phyloP scores from a whole-genome alignment of 2,329 filamentous ascomycete species.

The Thielaviopsis ethacetica region DNA sequence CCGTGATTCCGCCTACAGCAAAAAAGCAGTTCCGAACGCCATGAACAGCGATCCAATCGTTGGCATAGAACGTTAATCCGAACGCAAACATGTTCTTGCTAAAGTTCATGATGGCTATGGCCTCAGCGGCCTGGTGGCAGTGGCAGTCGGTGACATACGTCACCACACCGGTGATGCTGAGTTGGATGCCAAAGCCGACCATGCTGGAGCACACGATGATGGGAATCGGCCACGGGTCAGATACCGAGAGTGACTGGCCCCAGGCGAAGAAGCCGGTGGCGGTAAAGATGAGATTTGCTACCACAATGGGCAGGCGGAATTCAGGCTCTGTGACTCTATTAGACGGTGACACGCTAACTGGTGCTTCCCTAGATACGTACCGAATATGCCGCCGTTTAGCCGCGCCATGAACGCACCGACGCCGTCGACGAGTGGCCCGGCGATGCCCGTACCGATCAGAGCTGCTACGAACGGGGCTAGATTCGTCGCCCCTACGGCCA shows the following conservation, averaged over 20 bases:
- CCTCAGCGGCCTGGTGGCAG: conserved; percentile 22
- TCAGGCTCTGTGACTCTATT: conserved; percentile 18
- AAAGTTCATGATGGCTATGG: conserved; percentile 24
- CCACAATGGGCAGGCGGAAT: conserved; percentile 23
- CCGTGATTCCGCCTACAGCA: conserved; percentile 12
- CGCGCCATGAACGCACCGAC: conserved; percentile 19
- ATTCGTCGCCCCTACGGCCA: conserved; percentile 17
- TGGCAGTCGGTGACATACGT: conserved; percentile 25
- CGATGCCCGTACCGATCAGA: conserved; percentile 18
- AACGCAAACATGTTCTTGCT: conserved; percentile 24
- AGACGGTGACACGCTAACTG: not conserved
- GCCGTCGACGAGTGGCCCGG: conserved; percentile 21
- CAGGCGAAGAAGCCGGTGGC: conserved; percentile 22
- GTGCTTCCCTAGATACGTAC: conserved; percentile 5
- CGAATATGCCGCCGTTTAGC: conserved; percentile 22
- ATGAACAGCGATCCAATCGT: conserved; percentile 23
- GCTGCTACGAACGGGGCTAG: conserved; percentile 10
- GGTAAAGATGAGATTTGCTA: conserved; percentile 20
- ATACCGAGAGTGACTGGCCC: conserved; percentile 15
- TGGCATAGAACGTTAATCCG: conserved; percentile 23
- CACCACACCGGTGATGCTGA: conserved; percentile 22
- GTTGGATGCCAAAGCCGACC: conserved; percentile 21
- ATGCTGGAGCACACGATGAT: conserved; percentile 21
- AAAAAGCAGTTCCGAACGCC: conserved; percentile 15
- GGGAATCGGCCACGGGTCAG: conserved; percentile 17